A percentile compares a stretch with the other conserved stretches of the same genome.
These are phyloP conservation scores for Lactuca saligna DNA, from an alignment of 129 eudicot species.

Conservation along the genomic window DNA sequence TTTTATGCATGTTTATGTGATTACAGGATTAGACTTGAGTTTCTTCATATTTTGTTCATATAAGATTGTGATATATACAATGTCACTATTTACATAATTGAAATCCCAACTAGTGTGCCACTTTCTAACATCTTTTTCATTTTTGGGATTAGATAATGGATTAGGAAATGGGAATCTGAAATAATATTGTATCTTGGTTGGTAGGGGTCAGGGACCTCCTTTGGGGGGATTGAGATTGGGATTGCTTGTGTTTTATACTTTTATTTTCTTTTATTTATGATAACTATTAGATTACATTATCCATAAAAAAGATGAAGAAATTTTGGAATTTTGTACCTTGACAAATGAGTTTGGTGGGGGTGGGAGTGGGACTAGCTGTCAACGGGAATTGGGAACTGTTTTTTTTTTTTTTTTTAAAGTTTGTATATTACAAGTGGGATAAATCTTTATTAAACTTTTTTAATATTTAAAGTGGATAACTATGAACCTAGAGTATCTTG, in stretches of 20 bases:
- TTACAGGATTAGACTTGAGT: slow-evolving; percentile 24
- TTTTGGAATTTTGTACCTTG: slow-evolving; percentile 18
- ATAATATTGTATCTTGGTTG: slow-evolving; percentile 25
- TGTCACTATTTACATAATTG: slow-evolving; percentile 17
- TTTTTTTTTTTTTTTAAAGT: background rate
- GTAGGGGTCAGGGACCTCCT: slow-evolving; percentile 16
- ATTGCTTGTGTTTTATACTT: slow-evolving; percentile 5
- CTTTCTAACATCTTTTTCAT: slow-evolving; percentile 14
- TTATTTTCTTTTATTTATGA: background rate
- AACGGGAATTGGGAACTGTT: slow-evolving; percentile 5
- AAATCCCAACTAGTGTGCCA: slow-evolving; percentile 18
- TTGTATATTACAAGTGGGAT: slow-evolving; percentile 28
- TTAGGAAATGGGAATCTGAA: slow-evolving; percentile 26
- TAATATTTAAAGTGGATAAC: slow-evolving; percentile 6
- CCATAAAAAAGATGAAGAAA: slow-evolving; percentile 32
- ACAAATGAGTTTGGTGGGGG: slow-evolving; percentile 31
- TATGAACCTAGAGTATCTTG: background rate
- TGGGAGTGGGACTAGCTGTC: slow-evolving; percentile 34
- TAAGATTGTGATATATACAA: slow-evolving; percentile 10
- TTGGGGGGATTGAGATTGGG: slow-evolving; percentile 3
- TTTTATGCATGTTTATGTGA: slow-evolving; percentile 12
- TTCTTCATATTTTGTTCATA: slow-evolving; percentile 31
- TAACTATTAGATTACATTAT: slow-evolving; percentile 22
- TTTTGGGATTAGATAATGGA: slow-evolving; percentile 36
- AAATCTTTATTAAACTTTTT: slow-evolving; percentile 1